phyloP scores from a whole-genome alignment of 164 flowering plant species.

The Stephania japonica region DNA sequence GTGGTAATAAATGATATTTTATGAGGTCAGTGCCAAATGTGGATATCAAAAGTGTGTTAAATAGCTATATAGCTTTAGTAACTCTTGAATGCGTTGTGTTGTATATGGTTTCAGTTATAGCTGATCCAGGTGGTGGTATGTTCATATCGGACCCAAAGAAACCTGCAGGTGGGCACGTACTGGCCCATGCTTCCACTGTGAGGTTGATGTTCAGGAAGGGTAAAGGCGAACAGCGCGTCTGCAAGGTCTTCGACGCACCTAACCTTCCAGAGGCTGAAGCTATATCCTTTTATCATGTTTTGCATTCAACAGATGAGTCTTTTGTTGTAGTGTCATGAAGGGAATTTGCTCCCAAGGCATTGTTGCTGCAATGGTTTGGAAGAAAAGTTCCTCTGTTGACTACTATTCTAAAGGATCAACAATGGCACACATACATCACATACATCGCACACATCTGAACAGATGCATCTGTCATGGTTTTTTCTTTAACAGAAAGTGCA shows the following conservation, averaged over 20 bases:
- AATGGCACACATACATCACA: neutral
- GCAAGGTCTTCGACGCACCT: slow-evolving; percentile 98
- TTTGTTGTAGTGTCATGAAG: neutral
- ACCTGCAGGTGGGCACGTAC: slow-evolving; percentile 99
- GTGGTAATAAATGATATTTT: no score
- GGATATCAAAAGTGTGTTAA: no score
- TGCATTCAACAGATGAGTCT: neutral
- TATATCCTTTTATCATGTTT: slow-evolving; percentile 58
- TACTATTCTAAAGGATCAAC: neutral
- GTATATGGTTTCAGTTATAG: slow-evolving; percentile 59
- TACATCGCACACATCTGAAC: no score
- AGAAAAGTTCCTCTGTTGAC: neutral
- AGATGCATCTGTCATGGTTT: neutral
- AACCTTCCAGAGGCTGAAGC: slow-evolving; percentile 98
- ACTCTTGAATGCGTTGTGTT: neutral
- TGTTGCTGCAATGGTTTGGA: neutral
- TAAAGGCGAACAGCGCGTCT: slow-evolving; percentile 97
- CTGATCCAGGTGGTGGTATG: slow-evolving; percentile 94
- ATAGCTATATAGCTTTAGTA: neutral
- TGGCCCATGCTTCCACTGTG: slow-evolving; percentile 93
- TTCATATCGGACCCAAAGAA: slow-evolving; percentile 96
- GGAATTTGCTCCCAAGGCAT: neutral
- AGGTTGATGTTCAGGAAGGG: slow-evolving; percentile 97
- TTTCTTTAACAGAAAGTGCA: slow-evolving; percentile 42
- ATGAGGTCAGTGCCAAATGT: no score